Evolutionary conservation across 495 filamentous ascomycete species (phyloP).

Genomic region (Sordaria brevicollis): DNA sequence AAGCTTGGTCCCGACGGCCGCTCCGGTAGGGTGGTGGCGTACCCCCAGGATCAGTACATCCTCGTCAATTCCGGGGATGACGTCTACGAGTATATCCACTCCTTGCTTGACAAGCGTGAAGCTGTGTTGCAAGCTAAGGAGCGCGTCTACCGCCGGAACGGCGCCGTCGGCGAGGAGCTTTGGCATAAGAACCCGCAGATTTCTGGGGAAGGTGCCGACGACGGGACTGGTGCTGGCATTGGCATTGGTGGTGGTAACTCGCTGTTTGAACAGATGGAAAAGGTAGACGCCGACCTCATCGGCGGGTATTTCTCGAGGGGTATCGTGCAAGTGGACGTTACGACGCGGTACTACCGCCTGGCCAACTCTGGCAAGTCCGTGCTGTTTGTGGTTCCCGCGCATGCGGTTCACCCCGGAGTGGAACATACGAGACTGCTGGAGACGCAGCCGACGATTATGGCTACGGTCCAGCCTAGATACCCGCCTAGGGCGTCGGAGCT

Average conservation of each 20-base stretch:
- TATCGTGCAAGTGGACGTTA: slow-evolving; percentile 31
- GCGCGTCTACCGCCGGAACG: slow-evolving; percentile 7
- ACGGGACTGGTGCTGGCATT: not conserved
- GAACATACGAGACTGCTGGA: slow-evolving; percentile 31
- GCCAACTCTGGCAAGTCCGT: slow-evolving; percentile 25
- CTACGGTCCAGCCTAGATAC: slow-evolving; percentile 23
- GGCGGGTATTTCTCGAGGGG: slow-evolving; percentile 22
- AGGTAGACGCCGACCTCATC: not conserved
- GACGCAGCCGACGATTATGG: slow-evolving; percentile 34
- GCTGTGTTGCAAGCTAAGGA: slow-evolving; percentile 18
- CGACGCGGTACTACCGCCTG: slow-evolving; percentile 37
- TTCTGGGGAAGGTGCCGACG: not conserved
- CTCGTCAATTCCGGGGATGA: slow-evolving; percentile 41
- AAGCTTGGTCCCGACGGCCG: slow-evolving; percentile 26
- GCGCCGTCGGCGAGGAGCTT: slow-evolving; percentile 23
- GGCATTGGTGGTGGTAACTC: too few relatives aligned
- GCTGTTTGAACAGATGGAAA: not conserved
- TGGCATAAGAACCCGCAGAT: slow-evolving; percentile 3
- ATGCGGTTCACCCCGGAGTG: slow-evolving; percentile 31
- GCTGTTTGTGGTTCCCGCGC: slow-evolving; percentile 42
- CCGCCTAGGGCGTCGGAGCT: slow-evolving; percentile 24
- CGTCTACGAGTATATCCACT: slow-evolving; percentile 31
- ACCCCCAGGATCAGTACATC: slow-evolving; percentile 43
- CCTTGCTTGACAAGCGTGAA: slow-evolving; percentile 36
- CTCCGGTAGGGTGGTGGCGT: slow-evolving; percentile 28